Base-by-base conservation (phyloP, 2,329 filamentous ascomycete species). In the Bipolaris oryzae region DNA sequence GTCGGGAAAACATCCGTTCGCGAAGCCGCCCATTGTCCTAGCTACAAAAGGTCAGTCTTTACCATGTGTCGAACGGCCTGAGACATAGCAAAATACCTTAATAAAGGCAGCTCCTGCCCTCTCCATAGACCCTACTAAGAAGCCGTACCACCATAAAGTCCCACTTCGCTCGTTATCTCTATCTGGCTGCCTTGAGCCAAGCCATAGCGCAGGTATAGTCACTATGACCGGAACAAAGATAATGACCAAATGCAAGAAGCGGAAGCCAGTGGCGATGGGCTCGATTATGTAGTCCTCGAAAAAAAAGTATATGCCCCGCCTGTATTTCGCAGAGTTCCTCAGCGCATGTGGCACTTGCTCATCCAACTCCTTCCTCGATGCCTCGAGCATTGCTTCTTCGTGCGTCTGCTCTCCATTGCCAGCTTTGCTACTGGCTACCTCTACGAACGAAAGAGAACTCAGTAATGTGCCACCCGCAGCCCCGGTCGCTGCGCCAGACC, bases 21-120 rank as follows among this genome's bases (percentile, higher is more conserved):
- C 5, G 95, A 98, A 3, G 95, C 95, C 16, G 95, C 95, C 95
- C 95, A 99, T 87, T 99, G 95, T 15, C 95, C 95, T 52, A 99
- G 86, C 87, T 93, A 67, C 1, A 46, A 6, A 45, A 21, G n/a
- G 52, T 74, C 41, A 75, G 70, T 34, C 9, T 38, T 15, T 28
- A 25, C 5, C 25, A 2, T 16, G 31, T 2, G 1, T 6, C 16
- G 7, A 10, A 18, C 39, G 23, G 11, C 7, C 13, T 10, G 5
- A 13, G 2, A 28, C 15, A 20, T 7, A 3, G 28, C 43, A 7
- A 39, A 60, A 16, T 77, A 91, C 90, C 85, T 99, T 99, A 79
- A 99, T 99, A 72, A 99, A 99, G 0, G 95, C 92, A 42, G 95
- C 93, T 0, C 95, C 95, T 16, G 94, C 92, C 72, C 88, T 84